These are phyloP conservation scores for Hansfordia pulvinata DNA, from an alignment of 2,329 filamentous ascomycete genomes.

Conservation along the genomic window DNA sequence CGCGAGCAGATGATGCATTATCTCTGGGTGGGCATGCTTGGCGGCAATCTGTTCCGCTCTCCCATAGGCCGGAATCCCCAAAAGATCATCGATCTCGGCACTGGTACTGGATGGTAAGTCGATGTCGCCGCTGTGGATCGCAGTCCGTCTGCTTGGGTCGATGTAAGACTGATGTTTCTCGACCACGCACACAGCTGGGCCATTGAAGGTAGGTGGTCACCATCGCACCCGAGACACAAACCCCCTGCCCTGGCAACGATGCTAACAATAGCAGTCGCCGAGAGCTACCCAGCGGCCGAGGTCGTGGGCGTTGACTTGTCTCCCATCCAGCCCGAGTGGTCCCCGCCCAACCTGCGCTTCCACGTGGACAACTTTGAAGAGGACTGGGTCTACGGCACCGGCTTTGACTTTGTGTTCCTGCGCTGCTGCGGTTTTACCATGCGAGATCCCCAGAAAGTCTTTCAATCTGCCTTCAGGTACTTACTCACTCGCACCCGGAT, in stretches of 20 bases:
- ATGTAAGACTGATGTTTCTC: too few species aligned
- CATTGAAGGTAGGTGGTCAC: conserved; percentile 26
- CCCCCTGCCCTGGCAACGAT: too few species aligned
- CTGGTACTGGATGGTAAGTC: conserved; percentile 23
- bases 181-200: conserved; percentile 30
- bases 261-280: conserved; percentile 22
- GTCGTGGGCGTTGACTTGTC: conserved; percentile 31
- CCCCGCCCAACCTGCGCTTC: conserved; percentile 45
- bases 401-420: conserved; percentile 41
- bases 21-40: conserved; percentile 31
- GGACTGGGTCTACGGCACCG: conserved; percentile 25
- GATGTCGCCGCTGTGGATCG: too few species aligned
- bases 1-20: conserved; percentile 34
- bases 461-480: too few species aligned
- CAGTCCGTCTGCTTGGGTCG: too few species aligned
- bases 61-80: conserved; percentile 30
- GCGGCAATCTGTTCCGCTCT: conserved; percentile 25
- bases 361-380: conserved; percentile 37
- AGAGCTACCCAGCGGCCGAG: conserved; percentile 27
- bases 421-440: conserved; percentile 37
- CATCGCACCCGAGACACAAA: too few species aligned
- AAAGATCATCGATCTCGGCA: conserved; percentile 35
- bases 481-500: too few species aligned
- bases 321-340: conserved; percentile 27
- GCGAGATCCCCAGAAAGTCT: conserved; percentile 32